Conservation (phyloP, 192 early-diverging fungal species). For the Dissophora globulifera region DNA sequence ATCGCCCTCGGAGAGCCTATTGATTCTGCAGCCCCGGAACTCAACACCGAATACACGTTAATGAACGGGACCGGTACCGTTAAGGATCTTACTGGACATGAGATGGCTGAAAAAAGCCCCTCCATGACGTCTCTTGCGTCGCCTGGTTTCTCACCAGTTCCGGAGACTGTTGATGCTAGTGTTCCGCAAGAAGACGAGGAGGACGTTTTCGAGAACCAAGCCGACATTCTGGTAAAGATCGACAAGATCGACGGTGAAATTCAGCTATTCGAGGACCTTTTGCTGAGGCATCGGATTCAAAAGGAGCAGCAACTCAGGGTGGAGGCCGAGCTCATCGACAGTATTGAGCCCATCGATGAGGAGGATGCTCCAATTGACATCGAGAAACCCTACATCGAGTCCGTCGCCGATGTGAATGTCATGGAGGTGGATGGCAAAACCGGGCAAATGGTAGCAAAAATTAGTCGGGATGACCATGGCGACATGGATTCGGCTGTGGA, state of each 20-base stretch:
- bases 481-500: constrained; percentile 11
- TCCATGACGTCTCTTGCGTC: constrained; percentile 25
- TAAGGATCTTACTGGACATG: no score
- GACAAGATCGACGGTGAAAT: constrained; percentile 45
- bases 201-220: constrained; percentile 29
- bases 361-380: constrained; percentile 6
- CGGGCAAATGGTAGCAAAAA: background rate
- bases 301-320: constrained; percentile 2
- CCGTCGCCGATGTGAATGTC: background rate
- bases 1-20: background rate
- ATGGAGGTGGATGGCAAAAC: constrained; percentile 10
- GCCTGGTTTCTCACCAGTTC: constrained; percentile 12
- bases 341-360: background rate
- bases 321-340: background rate
- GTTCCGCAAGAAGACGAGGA: background rate
- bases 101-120: no score
- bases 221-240: constrained; percentile 33
- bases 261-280: constrained; percentile 22
- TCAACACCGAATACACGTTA: no score
- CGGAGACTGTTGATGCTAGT: background rate
- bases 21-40: background rate
- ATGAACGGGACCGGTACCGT: background rate
- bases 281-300: constrained; percentile 9
- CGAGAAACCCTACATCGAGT: constrained; percentile 2
- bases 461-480: background rate